Conservation (phyloP, 768 basidiomycete species). For the Rhizopogon sp. region DNA sequence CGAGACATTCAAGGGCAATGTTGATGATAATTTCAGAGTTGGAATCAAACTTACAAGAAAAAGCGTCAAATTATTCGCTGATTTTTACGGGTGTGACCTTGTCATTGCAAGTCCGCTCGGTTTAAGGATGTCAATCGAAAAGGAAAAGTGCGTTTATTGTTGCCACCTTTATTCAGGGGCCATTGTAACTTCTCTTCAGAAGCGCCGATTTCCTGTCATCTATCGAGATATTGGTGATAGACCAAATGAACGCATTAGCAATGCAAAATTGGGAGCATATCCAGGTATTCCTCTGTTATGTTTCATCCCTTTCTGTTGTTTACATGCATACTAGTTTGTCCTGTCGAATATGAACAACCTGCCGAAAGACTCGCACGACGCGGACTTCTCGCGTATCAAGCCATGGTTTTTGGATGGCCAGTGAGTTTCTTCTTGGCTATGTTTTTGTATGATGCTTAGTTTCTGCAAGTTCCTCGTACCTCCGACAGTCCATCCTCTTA, state of each 20-base stretch:
- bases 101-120: conserved; percentile 94
- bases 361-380: conserved; percentile 89
- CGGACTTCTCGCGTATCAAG: conserved; percentile 95
- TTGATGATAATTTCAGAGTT: conserved; percentile 91
- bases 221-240: conserved; percentile 86
- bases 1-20: conserved; percentile 93
- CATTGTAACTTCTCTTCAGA: conserved; percentile 31
- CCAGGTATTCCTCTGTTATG: conserved; percentile 49
- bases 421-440: conserved; percentile 43
- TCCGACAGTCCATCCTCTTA: conserved; percentile 87
- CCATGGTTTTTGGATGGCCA: conserved; percentile 96
- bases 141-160: conserved; percentile 71
- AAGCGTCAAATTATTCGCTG: conserved; percentile 85
- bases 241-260: conserved; percentile 86
- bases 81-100: conserved; percentile 88
- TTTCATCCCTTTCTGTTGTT: not conserved
- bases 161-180: not conserved
- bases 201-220: conserved; percentile 90
- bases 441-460: not conserved
- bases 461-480: conserved; percentile 60
- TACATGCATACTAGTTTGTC: conserved; percentile 54
- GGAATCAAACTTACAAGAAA: conserved; percentile 92
- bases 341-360: conserved; percentile 81
- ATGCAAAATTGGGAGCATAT: conserved; percentile 99
- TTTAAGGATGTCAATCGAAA: conserved; percentile 86